Evolutionary conservation across 2,329 filamentous ascomycete genomes (phyloP).

Genomic region (Xylariaceae sp.): DNA sequence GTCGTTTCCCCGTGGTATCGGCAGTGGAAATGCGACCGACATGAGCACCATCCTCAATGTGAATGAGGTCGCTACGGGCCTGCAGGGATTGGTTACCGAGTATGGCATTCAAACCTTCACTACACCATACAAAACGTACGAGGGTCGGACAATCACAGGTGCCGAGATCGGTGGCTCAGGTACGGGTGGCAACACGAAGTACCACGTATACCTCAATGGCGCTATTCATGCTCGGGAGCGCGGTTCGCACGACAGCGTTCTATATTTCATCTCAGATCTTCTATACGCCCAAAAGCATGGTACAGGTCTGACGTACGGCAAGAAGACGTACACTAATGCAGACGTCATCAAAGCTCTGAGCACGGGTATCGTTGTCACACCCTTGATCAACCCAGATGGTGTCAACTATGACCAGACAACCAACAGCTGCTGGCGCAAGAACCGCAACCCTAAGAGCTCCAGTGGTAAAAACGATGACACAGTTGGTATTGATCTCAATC

Average conservation of each 20-base stretch:
- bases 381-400: conserved; percentile 62
- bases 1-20: conserved; percentile 50
- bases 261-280: conserved; percentile 65
- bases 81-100: conserved; percentile 48
- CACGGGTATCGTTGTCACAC: conserved; percentile 60
- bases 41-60: conserved; percentile 51
- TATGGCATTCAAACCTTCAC: conserved; percentile 50
- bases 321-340: conserved; percentile 56
- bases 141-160: conserved; percentile 48
- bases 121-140: conserved; percentile 51
- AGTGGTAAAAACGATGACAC: conserved; percentile 40
- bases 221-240: conserved; percentile 65
- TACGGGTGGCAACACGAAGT: conserved; percentile 49
- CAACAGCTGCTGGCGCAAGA: conserved; percentile 62
- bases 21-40: conserved; percentile 44
- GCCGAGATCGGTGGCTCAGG: conserved; percentile 52
- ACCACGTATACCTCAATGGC: conserved; percentile 59
- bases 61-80: conserved; percentile 49
- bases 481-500: conserved; percentile 60
- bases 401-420: conserved; percentile 58
- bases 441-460: conserved; percentile 54
- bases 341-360: conserved; percentile 59
- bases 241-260: conserved; percentile 60
- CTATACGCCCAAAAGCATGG: conserved; percentile 58
- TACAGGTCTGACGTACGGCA: conserved; percentile 59